These are phyloP conservation scores for Paspalum vaginatum DNA, from an alignment of 176 grass and related monocot species.

Conservation along the genomic window DNA sequence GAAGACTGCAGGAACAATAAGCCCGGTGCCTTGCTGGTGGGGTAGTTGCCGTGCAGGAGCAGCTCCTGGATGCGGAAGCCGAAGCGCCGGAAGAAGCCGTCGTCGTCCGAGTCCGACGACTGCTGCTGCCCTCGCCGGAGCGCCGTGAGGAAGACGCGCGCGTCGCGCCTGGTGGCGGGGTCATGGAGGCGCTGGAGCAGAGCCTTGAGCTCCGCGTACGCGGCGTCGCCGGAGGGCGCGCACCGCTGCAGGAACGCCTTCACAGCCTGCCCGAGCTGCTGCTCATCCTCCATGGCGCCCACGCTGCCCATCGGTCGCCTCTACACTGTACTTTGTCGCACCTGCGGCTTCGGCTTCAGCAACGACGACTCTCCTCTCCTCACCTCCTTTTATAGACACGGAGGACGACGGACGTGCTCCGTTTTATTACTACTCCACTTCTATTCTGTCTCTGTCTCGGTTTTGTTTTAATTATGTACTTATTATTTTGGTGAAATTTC, in stretches of 20 bases:
- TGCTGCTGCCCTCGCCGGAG: not conserved
- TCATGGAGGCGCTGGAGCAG: constrained; percentile 43
- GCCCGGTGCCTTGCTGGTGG: not conserved
- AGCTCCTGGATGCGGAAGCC: constrained; percentile 47
- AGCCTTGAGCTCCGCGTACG: constrained; percentile 51
- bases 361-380: no score
- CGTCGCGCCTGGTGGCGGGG: constrained; percentile 34
- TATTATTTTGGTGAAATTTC: no score
- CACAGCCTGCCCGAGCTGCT: not conserved
- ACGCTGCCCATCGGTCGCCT: constrained; percentile 18
- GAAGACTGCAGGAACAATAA: no score
- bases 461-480: no score
- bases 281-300: constrained; percentile 3
- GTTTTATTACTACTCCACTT: no score
- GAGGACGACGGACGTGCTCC: no score
- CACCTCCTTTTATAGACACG: no score
- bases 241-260: constrained; percentile 47
- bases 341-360: no score
- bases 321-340: no score
- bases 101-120: not conserved
- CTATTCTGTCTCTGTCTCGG: no score
- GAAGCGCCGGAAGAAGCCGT: constrained; percentile 41
- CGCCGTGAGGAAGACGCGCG: constrained; percentile 39
- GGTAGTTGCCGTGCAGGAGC: constrained; percentile 25
- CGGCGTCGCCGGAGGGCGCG: constrained; percentile 43